Conservation (phyloP, 2,329 filamentous ascomycete species). For the Lecanicillium sp. region DNA sequence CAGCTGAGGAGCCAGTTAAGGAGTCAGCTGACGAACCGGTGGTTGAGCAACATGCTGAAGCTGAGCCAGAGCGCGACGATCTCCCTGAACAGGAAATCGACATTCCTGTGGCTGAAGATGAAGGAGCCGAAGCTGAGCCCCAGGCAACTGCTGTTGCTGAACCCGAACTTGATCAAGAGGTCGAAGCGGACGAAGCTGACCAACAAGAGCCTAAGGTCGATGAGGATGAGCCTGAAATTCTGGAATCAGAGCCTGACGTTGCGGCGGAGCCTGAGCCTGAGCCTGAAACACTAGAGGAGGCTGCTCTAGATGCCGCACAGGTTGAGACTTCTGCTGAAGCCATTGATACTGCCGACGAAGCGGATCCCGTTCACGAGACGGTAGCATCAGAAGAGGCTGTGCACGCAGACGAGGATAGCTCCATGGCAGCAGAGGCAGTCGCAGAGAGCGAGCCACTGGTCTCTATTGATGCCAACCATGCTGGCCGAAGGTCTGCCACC, state of each 20-base stretch:
- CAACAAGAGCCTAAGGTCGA: slow-evolving; percentile 12
- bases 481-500: not conserved
- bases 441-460: not conserved
- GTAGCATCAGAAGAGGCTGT: not conserved
- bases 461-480: not conserved
- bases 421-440: slow-evolving; percentile 4
- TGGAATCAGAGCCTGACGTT: slow-evolving; percentile 9
- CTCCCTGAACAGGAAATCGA: slow-evolving; percentile 2
- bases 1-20: not conserved
- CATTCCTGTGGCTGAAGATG: not conserved
- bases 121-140: not conserved
- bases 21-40: not conserved
- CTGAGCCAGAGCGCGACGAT: not conserved
- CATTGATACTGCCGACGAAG: slow-evolving; percentile 7
- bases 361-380: not conserved
- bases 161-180: not conserved
- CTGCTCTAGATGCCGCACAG: slow-evolving; percentile 10
- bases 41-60: not conserved
- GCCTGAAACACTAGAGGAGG: slow-evolving; percentile 3
- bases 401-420: not conserved
- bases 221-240: slow-evolving; percentile 11
- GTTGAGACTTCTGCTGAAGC: slow-evolving; percentile 10
- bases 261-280: slow-evolving; percentile 8
- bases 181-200: not conserved
- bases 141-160: slow-evolving; percentile 3